Percentiles rank a stretch among this genome's conserved stretches.
Conservation (phyloP, 2,329 filamentous ascomycete species). For the Byssothecium circinans region DNA sequence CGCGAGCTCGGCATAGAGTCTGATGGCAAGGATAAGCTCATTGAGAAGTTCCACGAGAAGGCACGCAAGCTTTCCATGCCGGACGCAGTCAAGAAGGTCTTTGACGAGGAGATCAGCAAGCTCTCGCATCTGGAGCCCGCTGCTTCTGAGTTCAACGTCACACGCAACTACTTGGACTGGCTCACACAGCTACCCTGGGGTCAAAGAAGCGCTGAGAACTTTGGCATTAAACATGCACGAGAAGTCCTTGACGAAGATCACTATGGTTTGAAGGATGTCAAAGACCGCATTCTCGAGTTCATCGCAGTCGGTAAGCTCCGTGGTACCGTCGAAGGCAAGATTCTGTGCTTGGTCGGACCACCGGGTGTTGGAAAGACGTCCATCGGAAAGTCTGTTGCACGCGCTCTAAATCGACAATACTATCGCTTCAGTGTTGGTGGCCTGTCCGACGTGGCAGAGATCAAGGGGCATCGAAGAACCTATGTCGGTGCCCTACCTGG, state of each 20-base stretch:
- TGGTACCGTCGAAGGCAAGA: slow-evolving; percentile 97
- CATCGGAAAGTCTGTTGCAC: slow-evolving; percentile 96
- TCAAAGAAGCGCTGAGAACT: slow-evolving; percentile 92
- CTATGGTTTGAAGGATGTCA: slow-evolving; percentile 95
- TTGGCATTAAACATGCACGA: slow-evolving; percentile 88
- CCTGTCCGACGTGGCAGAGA: slow-evolving; percentile 95
- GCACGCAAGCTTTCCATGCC: slow-evolving; percentile 93
- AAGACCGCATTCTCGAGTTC: slow-evolving; percentile 96
- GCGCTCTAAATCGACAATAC: slow-evolving; percentile 92
- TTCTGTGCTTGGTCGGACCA: slow-evolving; percentile 94
- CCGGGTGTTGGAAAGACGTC: slow-evolving; percentile 98
- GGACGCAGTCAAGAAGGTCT: slow-evolving; percentile 93
- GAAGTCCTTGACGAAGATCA: slow-evolving; percentile 94
- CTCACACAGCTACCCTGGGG: slow-evolving; percentile 98
- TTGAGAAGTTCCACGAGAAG: slow-evolving; percentile 97
- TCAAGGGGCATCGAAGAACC: slow-evolving; percentile 94
- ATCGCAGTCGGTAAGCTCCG: slow-evolving; percentile 97
- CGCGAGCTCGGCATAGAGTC: slow-evolving; percentile 94
- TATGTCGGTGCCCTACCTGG: slow-evolving; percentile 96
- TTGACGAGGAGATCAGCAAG: slow-evolving; percentile 98
- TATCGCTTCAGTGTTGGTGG: slow-evolving; percentile 98
- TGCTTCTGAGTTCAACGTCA: slow-evolving; percentile 98
- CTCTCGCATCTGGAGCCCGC: slow-evolving; percentile 91
- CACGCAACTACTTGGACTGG: slow-evolving; percentile 97
- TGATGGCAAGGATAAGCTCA: slow-evolving; percentile 96